Conservation (phyloP, 345 rosid genomes). For the Rhodamnia rubescens region DNA sequence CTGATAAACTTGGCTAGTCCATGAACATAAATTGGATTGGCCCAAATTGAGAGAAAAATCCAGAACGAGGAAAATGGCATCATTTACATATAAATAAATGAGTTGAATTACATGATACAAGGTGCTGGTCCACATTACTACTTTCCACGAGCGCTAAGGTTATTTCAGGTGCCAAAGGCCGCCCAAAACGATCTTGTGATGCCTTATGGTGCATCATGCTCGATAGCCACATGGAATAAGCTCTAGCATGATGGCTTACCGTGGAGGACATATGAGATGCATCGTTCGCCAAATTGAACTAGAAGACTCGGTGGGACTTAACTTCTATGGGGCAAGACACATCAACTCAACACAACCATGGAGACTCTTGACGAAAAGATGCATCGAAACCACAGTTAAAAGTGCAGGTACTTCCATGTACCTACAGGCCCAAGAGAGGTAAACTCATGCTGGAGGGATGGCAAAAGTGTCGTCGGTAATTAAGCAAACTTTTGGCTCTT, state of each 20-base stretch:
- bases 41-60: background rate
- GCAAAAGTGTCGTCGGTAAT: background rate
- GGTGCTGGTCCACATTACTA: background rate
- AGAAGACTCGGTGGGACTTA: background rate
- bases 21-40: background rate
- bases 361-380: background rate
- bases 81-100: background rate
- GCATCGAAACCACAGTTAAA: background rate
- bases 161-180: background rate
- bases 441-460: background rate
- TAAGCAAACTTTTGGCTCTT: background rate
- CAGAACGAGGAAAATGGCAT: background rate
- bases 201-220: background rate
- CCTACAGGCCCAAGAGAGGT: background rate
- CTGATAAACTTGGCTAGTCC: background rate
- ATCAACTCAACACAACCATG: background rate
- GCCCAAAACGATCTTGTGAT: background rate
- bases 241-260: background rate
- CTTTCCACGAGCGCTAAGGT: background rate
- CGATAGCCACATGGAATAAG: background rate
- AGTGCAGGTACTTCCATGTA: background rate
- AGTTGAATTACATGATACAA: background rate
- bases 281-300: background rate
- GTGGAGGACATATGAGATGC: background rate
- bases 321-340: background rate